These are phyloP conservation scores for Lactifluus pinguis DNA, from an alignment of 768 basidiomycete genomes.

Conservation along the genomic window DNA sequence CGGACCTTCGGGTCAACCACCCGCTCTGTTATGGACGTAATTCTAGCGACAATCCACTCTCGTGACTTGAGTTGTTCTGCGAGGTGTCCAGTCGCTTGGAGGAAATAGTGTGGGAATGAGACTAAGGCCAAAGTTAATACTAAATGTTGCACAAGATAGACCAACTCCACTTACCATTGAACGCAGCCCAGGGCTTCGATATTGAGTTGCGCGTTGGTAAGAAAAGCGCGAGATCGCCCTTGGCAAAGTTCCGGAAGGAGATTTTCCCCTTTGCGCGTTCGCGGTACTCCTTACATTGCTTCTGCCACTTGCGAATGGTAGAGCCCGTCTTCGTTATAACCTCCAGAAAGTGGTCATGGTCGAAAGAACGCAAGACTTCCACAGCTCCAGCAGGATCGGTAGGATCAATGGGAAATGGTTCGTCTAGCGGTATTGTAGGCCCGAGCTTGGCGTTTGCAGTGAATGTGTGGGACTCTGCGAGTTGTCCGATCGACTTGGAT, in stretches of 20 bases:
- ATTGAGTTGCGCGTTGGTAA: slow-evolving; percentile 91
- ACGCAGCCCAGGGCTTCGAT: slow-evolving; percentile 95
- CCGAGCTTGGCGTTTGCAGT: slow-evolving; percentile 39
- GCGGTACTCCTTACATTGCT: slow-evolving; percentile 91
- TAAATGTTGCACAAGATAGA: neutral
- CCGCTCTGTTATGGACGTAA: slow-evolving; percentile 79
- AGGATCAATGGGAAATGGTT: slow-evolving; percentile 70
- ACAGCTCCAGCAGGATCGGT: slow-evolving; percentile 64
- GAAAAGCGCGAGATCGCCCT: slow-evolving; percentile 93
- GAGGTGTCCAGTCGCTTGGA: slow-evolving; percentile 77
- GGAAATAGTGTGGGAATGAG: slow-evolving; percentile 95
- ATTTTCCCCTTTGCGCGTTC: slow-evolving; percentile 96
- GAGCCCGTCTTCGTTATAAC: slow-evolving; percentile 73
- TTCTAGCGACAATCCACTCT: slow-evolving; percentile 93
- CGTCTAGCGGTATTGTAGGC: slow-evolving; percentile 41
- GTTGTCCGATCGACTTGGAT: slow-evolving; percentile 40
- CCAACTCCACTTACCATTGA: slow-evolving; percentile 61
- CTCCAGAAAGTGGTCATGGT: slow-evolving; percentile 80
- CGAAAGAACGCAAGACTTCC: slow-evolving; percentile 62
- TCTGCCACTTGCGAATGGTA: slow-evolving; percentile 93
- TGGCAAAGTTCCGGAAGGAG: slow-evolving; percentile 89
- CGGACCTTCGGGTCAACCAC: slow-evolving; percentile 73
- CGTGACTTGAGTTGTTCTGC: slow-evolving; percentile 83
- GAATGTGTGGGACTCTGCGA: slow-evolving; percentile 23
- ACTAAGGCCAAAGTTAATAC: slow-evolving; percentile 41